These are phyloP conservation scores for Balakata baccata DNA, from an alignment of 345 rosid species.

Conservation along the genomic window DNA sequence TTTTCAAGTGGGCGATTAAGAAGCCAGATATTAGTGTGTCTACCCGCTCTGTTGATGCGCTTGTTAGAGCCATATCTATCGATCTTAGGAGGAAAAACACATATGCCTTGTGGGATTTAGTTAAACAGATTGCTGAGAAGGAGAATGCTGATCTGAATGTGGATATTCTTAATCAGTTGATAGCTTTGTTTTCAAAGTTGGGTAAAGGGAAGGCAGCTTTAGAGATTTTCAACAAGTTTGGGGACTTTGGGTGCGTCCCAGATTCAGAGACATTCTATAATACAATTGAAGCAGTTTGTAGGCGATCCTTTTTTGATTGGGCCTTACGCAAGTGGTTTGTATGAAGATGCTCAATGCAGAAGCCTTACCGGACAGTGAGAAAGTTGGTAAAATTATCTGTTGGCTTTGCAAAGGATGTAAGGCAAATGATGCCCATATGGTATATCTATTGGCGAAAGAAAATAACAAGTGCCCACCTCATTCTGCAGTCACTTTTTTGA, in stretches of 20 bases:
- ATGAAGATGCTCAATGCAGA: slow-evolving; percentile 62
- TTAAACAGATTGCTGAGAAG: slow-evolving; percentile 53
- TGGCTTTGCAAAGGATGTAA: slow-evolving; percentile 65
- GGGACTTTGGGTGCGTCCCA: slow-evolving; percentile 52
- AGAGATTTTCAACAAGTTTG: slow-evolving; percentile 60
- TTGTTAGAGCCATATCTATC: slow-evolving; percentile 42
- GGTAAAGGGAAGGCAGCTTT: slow-evolving; percentile 68
- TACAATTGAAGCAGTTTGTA: slow-evolving; percentile 61
- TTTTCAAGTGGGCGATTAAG: slow-evolving; percentile 56
- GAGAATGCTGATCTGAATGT: slow-evolving; percentile 37
- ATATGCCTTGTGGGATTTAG: slow-evolving; percentile 65
- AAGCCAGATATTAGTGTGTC: slow-evolving; percentile 36
- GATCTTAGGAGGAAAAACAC: slow-evolving; percentile 47
- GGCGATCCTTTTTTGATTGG: slow-evolving; percentile 46
- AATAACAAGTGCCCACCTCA: slow-evolving; percentile 44
- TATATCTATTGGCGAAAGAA: slow-evolving; percentile 50
- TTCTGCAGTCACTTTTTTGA: slow-evolving; percentile 45
- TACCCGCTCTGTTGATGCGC: slow-evolving; percentile 39
- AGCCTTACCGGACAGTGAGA: slow-evolving; percentile 42
- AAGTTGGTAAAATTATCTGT: slow-evolving; percentile 61
- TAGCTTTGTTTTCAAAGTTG: slow-evolving; percentile 58
- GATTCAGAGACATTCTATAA: slow-evolving; percentile 53
- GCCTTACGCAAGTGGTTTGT: slow-evolving; percentile 58
- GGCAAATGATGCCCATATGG: slow-evolving; percentile 51
- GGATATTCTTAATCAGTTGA: slow-evolving; percentile 55